Evolutionary conservation across 1,284 basidiomycete genomes (phyloP).

Genomic region (Cerioporus squamosus): DNA sequence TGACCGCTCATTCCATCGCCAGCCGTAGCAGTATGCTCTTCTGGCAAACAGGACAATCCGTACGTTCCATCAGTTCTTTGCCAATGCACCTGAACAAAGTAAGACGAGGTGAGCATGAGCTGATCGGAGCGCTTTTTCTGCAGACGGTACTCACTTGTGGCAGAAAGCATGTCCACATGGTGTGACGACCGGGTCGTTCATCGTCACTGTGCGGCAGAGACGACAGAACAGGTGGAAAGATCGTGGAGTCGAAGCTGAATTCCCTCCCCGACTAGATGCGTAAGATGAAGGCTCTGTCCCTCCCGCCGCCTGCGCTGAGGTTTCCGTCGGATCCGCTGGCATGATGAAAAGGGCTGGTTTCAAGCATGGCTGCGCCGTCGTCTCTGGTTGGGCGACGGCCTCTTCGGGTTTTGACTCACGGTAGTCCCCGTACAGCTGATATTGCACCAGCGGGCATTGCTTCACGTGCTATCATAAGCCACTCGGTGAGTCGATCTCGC

Average conservation of each 20-base stretch:
- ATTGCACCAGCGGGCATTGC: no score
- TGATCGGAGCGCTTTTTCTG: neutral
- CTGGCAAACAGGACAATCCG: neutral
- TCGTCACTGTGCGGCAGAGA: neutral
- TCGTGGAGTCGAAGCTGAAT: neutral
- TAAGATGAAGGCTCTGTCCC: neutral
- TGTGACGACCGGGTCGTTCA: slow-evolving; percentile 28
- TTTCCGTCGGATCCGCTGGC: no score
- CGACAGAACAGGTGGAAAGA: neutral
- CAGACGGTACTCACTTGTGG: slow-evolving; percentile 20
- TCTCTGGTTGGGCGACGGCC: no score
- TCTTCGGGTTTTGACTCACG: no score
- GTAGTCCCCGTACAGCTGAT: no score
- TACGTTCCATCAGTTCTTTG: neutral
- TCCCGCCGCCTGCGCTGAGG: no score
- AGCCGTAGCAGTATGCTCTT: neutral
- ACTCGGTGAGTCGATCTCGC: no score
- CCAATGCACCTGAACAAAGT: neutral
- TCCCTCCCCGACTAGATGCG: neutral
- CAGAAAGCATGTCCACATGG: slow-evolving; percentile 35
- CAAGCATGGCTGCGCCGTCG: no score
- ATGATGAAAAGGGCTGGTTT: no score
- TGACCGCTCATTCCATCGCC: neutral
- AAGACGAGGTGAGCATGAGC: neutral
- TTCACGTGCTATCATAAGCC: no score